Evolutionary conservation across 495 filamentous ascomycete genomes (phyloP).

Genomic region (Aspergillus egyptiacus): DNA sequence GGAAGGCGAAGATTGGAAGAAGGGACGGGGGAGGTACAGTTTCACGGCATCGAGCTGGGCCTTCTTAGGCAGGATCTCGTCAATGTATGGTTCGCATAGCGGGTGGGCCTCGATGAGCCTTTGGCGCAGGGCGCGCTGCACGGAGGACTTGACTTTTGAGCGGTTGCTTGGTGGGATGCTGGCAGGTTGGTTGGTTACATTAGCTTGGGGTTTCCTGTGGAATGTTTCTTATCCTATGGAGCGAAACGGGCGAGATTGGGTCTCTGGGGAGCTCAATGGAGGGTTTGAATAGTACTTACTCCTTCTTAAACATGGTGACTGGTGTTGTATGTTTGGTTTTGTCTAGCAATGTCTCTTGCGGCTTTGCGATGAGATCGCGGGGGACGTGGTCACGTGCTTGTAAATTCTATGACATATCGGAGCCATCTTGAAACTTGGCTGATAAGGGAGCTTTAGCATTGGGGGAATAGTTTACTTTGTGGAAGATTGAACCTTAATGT

Average conservation of each 20-base stretch:
- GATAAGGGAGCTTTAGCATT: too few relatives aligned
- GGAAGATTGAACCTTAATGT: too few relatives aligned
- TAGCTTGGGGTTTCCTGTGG: conserved; percentile 19
- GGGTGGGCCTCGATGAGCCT: conserved; percentile 81
- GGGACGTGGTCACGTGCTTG: conserved; percentile 27
- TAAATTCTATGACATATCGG: conserved; percentile 1
- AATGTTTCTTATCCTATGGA: too few relatives aligned
- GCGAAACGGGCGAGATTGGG: not conserved
- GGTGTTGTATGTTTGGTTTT: conserved; percentile 13
- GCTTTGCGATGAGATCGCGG: conserved; percentile 21
- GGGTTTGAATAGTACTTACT: conserved; percentile 45
- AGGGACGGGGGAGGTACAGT: conserved; percentile 42
- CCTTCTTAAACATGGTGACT: conserved; percentile 81
- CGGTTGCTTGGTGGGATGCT: conserved; percentile 66
- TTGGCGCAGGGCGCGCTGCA: conserved; percentile 76
- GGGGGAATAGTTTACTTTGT: too few relatives aligned
- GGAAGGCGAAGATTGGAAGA: not conserved
- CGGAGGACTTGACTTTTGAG: conserved; percentile 96
- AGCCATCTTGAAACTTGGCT: not conserved
- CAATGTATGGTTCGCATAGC: conserved; percentile 78
- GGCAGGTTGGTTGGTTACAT: conserved; percentile 9
- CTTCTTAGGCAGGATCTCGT: conserved; percentile 94
- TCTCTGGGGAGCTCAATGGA: not conserved
- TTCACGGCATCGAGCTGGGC: conserved; percentile 87
- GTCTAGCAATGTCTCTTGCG: conserved; percentile 3